These are phyloP conservation scores for Vitis cinerea DNA, from an alignment of 164 flowering plant genomes.

Conservation along the genomic window DNA sequence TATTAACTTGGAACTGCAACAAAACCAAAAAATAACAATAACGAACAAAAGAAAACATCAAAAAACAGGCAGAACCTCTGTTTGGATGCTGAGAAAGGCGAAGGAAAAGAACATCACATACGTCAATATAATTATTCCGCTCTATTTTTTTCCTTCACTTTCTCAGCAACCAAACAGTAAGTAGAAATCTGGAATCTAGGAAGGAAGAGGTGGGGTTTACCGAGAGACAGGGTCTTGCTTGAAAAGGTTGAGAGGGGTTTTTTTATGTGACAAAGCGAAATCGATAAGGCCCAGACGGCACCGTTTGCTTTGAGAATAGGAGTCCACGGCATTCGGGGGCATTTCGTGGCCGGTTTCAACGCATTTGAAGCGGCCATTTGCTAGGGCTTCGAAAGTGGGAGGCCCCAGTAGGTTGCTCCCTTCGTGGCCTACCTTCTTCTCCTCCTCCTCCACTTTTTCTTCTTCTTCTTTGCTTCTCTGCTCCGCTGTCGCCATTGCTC, in stretches of 20 bases:
- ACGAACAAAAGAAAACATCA: not conserved
- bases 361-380: conserved; percentile 79
- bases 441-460: not conserved
- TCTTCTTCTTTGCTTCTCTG: not conserved
- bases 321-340: conserved; percentile 50
- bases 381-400: conserved; percentile 66
- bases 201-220: conserved; percentile 28
- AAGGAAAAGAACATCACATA: too few relatives aligned
- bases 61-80: not conserved
- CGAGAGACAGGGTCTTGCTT: conserved; percentile 61
- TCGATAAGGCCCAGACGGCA: conserved; percentile 86
- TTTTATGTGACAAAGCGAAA: conserved; percentile 44
- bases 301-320: conserved; percentile 63
- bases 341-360: conserved; percentile 87
- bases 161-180: not conserved
- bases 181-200: not conserved
- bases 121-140: not conserved
- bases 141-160: not conserved
- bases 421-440: conserved; percentile 37
- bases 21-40: not conserved
- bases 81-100: too few relatives aligned
- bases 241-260: conserved; percentile 88
- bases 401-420: conserved; percentile 61
- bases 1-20: conserved; percentile 68
- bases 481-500: conserved; percentile 5